Percentiles rank a stretch among this genome's conserved stretches.
Conservation (phyloP, 768 basidiomycete species). For the Tephrocybe sp. region DNA sequence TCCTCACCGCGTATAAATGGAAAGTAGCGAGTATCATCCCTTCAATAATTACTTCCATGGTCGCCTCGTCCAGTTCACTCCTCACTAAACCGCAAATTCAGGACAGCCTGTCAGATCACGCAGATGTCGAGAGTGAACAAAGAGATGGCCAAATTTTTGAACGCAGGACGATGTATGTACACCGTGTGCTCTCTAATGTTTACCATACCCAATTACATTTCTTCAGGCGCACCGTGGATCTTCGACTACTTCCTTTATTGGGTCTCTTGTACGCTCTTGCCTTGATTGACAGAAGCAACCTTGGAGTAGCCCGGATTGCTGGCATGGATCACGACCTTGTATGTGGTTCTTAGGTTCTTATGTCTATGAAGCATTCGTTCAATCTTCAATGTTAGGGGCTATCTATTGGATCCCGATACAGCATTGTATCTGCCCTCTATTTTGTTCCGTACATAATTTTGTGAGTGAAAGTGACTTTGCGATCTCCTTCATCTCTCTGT, state of each 20-base stretch:
- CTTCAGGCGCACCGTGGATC: slow-evolving; percentile 31
- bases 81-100: slow-evolving; percentile 1
- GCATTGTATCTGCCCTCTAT: slow-evolving; percentile 44
- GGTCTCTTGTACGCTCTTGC: slow-evolving; percentile 35
- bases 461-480: slow-evolving; percentile 32
- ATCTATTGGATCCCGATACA: slow-evolving; percentile 39
- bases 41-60: slow-evolving; percentile 10
- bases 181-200: not conserved
- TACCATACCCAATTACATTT: slow-evolving; percentile 1
- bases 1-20: slow-evolving; percentile 10
- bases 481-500: not conserved
- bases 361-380: slow-evolving; percentile 2
- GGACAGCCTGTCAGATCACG: not conserved
- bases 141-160: slow-evolving; percentile 13
- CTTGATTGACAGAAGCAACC: slow-evolving; percentile 34
- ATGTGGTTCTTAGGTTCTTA: not conserved
- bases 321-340: slow-evolving; percentile 38
- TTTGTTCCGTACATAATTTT: slow-evolving; percentile 49
- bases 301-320: slow-evolving; percentile 33
- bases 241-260: slow-evolving; percentile 35
- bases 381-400: slow-evolving; percentile 28
- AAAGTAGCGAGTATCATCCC: not conserved
- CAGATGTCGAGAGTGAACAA: slow-evolving; percentile 1
- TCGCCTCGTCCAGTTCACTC: slow-evolving; percentile 6
- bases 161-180: slow-evolving; percentile 18